Conservation (phyloP, 148 eudicot species). For the Arbutus unedo region DNA sequence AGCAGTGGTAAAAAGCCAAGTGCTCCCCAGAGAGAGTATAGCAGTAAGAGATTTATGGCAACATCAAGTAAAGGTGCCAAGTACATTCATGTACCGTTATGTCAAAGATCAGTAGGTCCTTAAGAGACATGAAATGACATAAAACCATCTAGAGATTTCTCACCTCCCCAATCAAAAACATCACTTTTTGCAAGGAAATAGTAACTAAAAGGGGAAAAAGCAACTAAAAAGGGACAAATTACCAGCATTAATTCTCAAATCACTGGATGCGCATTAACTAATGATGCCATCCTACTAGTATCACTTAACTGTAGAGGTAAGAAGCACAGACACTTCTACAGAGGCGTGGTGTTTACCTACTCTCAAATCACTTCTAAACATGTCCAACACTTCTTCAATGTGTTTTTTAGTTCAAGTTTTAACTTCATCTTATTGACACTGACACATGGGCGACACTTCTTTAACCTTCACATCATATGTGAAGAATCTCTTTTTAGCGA, state of each 20-base stretch:
- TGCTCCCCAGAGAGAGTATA: not conserved
- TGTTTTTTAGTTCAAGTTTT: not conserved
- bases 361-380: not conserved
- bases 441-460: not conserved
- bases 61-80: conserved; percentile 21
- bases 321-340: not conserved
- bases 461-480: not conserved
- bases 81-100: conserved; percentile 26
- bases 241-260: not conserved
- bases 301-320: not conserved
- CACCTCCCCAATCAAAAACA: not conserved
- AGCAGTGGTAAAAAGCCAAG: conserved; percentile 14
- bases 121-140: conserved; percentile 10
- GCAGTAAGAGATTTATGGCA: conserved; percentile 23
- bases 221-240: not conserved
- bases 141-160: conserved; percentile 7
- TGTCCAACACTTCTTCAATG: not conserved
- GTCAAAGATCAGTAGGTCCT: conserved; percentile 22
- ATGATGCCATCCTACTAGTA: not conserved
- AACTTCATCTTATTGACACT: not conserved
- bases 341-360: not conserved
- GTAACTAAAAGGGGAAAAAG: conserved; percentile 13
- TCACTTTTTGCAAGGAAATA: not conserved
- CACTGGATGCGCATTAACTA: not conserved
- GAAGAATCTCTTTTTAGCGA: not conserved